These are phyloP conservation scores for Cochlearia excelsa DNA, from an alignment of 345 rosid genomes.

Conservation along the genomic window DNA sequence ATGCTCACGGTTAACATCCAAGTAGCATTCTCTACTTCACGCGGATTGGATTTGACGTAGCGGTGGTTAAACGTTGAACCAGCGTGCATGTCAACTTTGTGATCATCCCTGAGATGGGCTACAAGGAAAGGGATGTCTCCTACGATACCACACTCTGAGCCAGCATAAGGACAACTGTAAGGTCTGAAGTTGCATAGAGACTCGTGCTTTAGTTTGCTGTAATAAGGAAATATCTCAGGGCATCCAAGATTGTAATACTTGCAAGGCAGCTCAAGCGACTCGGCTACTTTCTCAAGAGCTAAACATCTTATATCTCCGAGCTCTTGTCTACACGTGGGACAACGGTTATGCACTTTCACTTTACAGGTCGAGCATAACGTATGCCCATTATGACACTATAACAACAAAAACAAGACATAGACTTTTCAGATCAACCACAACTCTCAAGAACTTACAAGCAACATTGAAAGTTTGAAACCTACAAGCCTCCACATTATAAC, in stretches of 20 bases:
- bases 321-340: slow-evolving; percentile 78
- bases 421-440: slow-evolving; percentile 7
- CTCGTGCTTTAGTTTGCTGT: slow-evolving; percentile 77
- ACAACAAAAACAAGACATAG: background rate
- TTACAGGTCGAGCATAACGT: slow-evolving; percentile 81
- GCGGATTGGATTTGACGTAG: slow-evolving; percentile 73
- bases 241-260: slow-evolving; percentile 57
- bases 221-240: slow-evolving; percentile 42
- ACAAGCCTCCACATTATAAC: background rate
- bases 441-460: slow-evolving; percentile 5
- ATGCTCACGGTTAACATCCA: slow-evolving; percentile 61
- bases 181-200: slow-evolving; percentile 69
- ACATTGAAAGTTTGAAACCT: background rate
- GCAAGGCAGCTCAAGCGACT: slow-evolving; percentile 66
- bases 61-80: slow-evolving; percentile 81
- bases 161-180: slow-evolving; percentile 74
- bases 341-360: slow-evolving; percentile 68
- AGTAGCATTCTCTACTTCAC: slow-evolving; percentile 80
- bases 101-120: slow-evolving; percentile 72
- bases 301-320: slow-evolving; percentile 82
- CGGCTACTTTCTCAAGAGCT: slow-evolving; percentile 48
- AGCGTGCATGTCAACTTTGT: slow-evolving; percentile 80
- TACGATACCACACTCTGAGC: slow-evolving; percentile 59
- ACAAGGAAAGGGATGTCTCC: slow-evolving; percentile 75
- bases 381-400: slow-evolving; percentile 75